These are phyloP conservation scores for Kwoniella shivajii DNA, from an alignment of 1,284 basidiomycete genomes.

Conservation along the genomic window DNA sequence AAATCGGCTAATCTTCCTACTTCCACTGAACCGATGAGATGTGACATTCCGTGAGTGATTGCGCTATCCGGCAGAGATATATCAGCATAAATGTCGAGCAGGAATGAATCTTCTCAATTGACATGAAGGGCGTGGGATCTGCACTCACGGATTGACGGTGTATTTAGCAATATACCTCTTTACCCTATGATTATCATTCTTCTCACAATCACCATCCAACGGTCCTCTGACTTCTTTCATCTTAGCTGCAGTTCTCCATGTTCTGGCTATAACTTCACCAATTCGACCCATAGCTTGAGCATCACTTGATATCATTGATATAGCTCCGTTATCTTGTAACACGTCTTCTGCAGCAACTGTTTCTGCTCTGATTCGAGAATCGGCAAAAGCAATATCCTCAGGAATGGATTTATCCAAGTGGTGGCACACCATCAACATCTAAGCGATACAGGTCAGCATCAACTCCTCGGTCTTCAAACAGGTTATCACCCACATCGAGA, in stretches of 20 bases:
- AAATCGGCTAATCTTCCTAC: constrained; percentile 87
- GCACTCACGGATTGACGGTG: constrained; percentile 95
- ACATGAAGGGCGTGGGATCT: too few species aligned
- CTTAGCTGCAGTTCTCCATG: constrained; percentile 97
- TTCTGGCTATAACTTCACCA: constrained; percentile 88
- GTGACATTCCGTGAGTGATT: constrained; percentile 88
- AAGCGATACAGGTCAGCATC: background rate
- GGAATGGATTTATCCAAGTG: constrained; percentile 84
- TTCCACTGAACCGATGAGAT: constrained; percentile 82
- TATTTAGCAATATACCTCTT: constrained; percentile 97
- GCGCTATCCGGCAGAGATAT: constrained; percentile 61
- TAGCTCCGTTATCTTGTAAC: constrained; percentile 89
- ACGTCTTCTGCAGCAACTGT: constrained; percentile 98
- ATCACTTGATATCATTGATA: constrained; percentile 94
- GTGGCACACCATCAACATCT: constrained; percentile 96
- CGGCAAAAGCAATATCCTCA: constrained; percentile 95
- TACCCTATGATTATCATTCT: constrained; percentile 88
- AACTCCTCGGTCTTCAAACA: background rate
- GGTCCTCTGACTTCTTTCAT: constrained; percentile 82
- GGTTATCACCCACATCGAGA: constrained; percentile 71
- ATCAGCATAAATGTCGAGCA: background rate
- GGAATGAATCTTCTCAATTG: too few species aligned
- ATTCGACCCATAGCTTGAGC: constrained; percentile 98
- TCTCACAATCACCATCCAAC: constrained; percentile 67
- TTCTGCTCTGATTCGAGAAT: constrained; percentile 94